Evolutionary conservation across 2,329 filamentous ascomycete species (phyloP), one percentile per base, ranked within the genome.

Genomic region (Pseudogymnoascus sp.): DNA sequence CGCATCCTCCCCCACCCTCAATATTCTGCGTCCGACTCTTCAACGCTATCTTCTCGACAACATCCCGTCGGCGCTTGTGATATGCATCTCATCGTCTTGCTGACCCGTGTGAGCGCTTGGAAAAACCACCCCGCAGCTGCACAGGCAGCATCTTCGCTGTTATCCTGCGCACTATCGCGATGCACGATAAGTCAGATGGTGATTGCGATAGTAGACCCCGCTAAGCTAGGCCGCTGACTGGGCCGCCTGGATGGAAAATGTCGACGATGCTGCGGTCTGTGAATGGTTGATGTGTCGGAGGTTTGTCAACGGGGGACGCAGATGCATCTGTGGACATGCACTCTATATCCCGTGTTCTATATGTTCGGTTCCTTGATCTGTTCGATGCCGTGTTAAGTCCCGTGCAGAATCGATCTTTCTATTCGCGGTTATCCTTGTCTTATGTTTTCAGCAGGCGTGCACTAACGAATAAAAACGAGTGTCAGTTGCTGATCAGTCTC

Each of bases 331-430:
- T 53, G 47, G 8, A 53, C n/a, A 53, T 31, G 47, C 23, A 53
- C 47, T 53, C 23, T 53, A 53, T 53, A 53, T 53, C 47, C 47
- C 47, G 23, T 53, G 14, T 53, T 53, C 47, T 53, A 16, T 53
- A 53, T 5, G 14, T 31, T 16, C 25, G 50, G 50, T 56, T 25
- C 28, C 25, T 50, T 56, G 50, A 53, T 56, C 8, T 56, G n/a
- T 56, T 18, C n/a, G n/a, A 56, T 56, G 50, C n/a, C 50, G n/a
- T 56, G 50, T 31, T 12, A 56, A 56, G 50, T 18, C 50, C 25
- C 50, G 28, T 18, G 28, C 25, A 56, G 28, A 31, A 56, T 33
- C 25, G n/a, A 56, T 33, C 50, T 18, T 33, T 56, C 25, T 33
- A 33, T 56, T 18, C 18, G 50, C 12, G n/a, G 25, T 7, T n/a